A percentile compares a stretch with the other conserved stretches of the same genome.
Conservation (phyloP, 345 rosid genomes). For the Viola odorata region DNA sequence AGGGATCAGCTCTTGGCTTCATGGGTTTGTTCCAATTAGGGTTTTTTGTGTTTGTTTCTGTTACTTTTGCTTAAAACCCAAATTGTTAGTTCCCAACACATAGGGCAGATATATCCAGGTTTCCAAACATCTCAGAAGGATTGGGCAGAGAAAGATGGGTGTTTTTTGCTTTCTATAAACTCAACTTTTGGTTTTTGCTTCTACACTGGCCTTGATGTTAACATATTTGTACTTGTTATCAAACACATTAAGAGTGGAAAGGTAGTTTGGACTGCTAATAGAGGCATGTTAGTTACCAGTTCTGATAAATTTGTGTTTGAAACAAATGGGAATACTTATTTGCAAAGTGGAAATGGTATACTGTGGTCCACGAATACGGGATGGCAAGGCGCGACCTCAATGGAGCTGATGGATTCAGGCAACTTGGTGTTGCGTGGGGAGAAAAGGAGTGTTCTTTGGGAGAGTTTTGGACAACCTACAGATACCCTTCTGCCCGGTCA, state of each 20-base stretch:
- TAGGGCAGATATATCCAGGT: slow-evolving; percentile 41
- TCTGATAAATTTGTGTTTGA: slow-evolving; percentile 43
- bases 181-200: slow-evolving; percentile 39
- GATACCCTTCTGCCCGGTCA: slow-evolving; percentile 43
- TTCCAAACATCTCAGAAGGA: slow-evolving; percentile 39
- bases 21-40: slow-evolving; percentile 10
- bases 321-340: slow-evolving; percentile 31
- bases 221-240: slow-evolving; percentile 28
- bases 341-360: slow-evolving; percentile 20
- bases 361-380: slow-evolving; percentile 39
- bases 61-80: slow-evolving; percentile 3
- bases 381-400: slow-evolving; percentile 27
- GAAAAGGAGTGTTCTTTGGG: slow-evolving; percentile 32
- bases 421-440: slow-evolving; percentile 45
- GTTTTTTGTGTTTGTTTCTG: not conserved
- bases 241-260: slow-evolving; percentile 23
- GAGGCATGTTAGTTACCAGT: slow-evolving; percentile 16
- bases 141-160: slow-evolving; percentile 30
- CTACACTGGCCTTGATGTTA: slow-evolving; percentile 27
- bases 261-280: slow-evolving; percentile 50
- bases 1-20: not conserved
- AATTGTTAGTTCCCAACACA: slow-evolving; percentile 11
- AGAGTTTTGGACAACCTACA: slow-evolving; percentile 44
- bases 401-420: slow-evolving; percentile 48
- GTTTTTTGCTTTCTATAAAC: slow-evolving; percentile 36